phyloP scores from a whole-genome alignment of 805 yeast species.

The Kluyveromyces aestuarii region DNA sequence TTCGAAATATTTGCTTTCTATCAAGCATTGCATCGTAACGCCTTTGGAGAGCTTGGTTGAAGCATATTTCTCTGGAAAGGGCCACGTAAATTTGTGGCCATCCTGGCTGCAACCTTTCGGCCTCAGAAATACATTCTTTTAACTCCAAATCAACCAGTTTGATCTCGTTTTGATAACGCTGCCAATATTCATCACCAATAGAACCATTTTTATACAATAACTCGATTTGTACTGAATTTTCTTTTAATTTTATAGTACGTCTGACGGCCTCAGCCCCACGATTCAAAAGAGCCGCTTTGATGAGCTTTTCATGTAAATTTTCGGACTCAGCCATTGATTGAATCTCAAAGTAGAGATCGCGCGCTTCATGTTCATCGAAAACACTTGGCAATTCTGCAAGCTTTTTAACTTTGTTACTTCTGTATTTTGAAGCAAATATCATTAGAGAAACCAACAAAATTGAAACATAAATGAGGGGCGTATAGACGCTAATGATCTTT shows the following conservation, averaged over 20 bases:
- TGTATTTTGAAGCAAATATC: conserved; percentile 60
- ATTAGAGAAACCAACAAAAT: conserved; percentile 58
- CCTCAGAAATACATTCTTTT: conserved; percentile 64
- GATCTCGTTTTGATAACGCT: conserved; percentile 67
- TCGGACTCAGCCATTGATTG: conserved; percentile 32
- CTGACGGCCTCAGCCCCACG: conserved; percentile 85
- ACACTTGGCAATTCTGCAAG: conserved; percentile 59
- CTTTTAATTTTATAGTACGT: conserved; percentile 74
- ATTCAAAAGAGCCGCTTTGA: conserved; percentile 57
- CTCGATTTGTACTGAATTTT: conserved; percentile 59
- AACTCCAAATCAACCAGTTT: conserved; percentile 78
- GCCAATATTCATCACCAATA: conserved; percentile 82
- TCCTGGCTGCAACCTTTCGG: conserved; percentile 61
- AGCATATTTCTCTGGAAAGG: conserved; percentile 79
- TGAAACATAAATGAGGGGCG: conserved; percentile 71
- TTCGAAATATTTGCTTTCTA: conserved; percentile 29
- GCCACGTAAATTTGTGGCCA: conserved; percentile 76
- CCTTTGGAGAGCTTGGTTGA: conserved; percentile 84
- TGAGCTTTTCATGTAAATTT: conserved; percentile 67
- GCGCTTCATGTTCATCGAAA: conserved; percentile 59
- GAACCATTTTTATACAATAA: conserved; percentile 78
- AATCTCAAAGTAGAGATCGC: conserved; percentile 53
- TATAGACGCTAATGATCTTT: conserved; percentile 43
- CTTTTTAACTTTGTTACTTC: conserved; percentile 43
- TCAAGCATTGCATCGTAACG: conserved; percentile 39